These are phyloP conservation scores for Chlamydomonas sphaeroides DNA, from an alignment of 139 green algal species.

Conservation along the genomic window DNA sequence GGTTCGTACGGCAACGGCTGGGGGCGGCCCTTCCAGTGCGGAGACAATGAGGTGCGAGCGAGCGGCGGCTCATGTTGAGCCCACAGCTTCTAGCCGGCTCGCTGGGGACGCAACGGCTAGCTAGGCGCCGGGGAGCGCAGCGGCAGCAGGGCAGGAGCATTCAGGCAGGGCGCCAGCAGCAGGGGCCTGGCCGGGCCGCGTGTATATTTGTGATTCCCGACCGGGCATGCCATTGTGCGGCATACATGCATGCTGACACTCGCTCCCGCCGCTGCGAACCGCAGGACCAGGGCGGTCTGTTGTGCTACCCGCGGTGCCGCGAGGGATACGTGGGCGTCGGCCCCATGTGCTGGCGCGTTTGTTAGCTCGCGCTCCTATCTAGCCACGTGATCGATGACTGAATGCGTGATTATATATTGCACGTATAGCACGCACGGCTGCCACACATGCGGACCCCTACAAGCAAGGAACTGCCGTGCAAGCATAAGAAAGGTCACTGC, in stretches of 20 bases:
- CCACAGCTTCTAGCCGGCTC: neutral
- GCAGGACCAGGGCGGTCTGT: neutral
- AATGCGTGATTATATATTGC: no score
- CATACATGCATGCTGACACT: neutral
- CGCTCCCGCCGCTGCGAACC: neutral
- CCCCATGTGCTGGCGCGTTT: neutral
- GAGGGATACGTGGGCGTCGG: neutral
- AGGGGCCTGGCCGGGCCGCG: neutral
- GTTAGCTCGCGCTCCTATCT: no score
- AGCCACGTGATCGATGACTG: no score
- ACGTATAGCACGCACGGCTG: no score
- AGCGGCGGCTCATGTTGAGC: no score
- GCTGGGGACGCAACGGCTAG: neutral
- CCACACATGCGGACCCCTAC: no score
- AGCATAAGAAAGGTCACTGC: no score
- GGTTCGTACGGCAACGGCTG: neutral
- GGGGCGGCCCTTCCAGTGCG: neutral
- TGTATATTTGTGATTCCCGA: no score
- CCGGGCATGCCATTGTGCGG: no score
- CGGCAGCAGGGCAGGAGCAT: no score
- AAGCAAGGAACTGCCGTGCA: no score
- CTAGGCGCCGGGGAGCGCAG: neutral
- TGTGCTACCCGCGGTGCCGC: neutral
- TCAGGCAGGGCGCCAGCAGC: neutral
- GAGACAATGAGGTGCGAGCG: neutral